phyloP scores from a whole-genome alignment of 139 green algal species.

The Coccomyxa sp. region DNA sequence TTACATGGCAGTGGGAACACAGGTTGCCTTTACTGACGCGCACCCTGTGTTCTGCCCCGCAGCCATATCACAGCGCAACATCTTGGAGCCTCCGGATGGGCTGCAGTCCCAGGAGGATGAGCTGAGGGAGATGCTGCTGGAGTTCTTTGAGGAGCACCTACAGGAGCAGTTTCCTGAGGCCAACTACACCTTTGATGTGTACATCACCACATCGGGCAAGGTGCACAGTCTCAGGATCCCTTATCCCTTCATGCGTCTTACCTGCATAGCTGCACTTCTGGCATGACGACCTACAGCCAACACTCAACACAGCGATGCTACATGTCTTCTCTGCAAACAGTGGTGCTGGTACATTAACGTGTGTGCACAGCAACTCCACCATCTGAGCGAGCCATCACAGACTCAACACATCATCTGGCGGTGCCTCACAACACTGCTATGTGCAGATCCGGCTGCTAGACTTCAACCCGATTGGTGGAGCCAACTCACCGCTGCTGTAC shows the following conservation, averaged over 20 bases:
- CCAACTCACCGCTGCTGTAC: constrained; percentile 87
- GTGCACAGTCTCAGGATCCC: neutral
- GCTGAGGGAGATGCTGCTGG: constrained; percentile 28
- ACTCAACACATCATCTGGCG: neutral
- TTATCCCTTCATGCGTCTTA: neutral
- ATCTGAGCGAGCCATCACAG: neutral
- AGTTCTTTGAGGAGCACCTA: constrained; percentile 43
- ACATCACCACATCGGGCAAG: constrained; percentile 52
- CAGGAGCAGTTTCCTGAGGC: constrained; percentile 30
- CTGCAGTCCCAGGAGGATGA: constrained; percentile 22
- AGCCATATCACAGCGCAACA: constrained; percentile 76
- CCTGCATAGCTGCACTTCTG: neutral
- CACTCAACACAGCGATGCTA: too few relatives aligned
- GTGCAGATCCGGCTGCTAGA: constrained; percentile 72
- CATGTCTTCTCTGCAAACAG: neutral
- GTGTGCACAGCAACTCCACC: neutral
- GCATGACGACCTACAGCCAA: neutral
- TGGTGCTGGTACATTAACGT: neutral
- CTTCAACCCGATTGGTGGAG: constrained; percentile 79
- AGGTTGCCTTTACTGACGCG: too few relatives aligned
- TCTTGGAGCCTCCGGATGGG: constrained; percentile 58
- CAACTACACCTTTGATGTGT: constrained; percentile 73
- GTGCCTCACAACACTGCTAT: neutral
- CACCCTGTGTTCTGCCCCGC: constrained; percentile 33
- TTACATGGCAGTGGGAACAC: too few relatives aligned